Evolutionary conservation across 257 asterid genomes (phyloP).

Genomic region (Phtheirospermum japonicum): DNA sequence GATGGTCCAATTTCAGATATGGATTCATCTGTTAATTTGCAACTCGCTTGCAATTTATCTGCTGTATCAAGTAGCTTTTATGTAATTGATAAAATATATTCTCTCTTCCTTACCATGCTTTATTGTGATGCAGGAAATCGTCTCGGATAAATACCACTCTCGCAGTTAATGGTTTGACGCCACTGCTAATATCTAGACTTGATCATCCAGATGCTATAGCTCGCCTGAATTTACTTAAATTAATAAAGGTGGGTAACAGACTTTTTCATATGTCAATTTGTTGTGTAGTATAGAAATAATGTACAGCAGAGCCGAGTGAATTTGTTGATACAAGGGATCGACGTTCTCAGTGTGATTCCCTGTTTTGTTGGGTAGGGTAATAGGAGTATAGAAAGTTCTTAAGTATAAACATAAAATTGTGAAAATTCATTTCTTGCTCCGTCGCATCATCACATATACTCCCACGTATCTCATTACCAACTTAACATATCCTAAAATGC

Average conservation of each 20-base stretch:
- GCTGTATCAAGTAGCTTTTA: conserved; percentile 6
- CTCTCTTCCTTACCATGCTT: conserved; percentile 25
- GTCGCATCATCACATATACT: background rate
- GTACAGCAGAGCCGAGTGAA: background rate
- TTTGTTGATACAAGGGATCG: background rate
- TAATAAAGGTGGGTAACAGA: conserved; percentile 70
- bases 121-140: conserved; percentile 75
- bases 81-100: background rate
- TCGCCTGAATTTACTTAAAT: conserved; percentile 81
- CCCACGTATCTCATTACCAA: background rate
- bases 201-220: conserved; percentile 97
- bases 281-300: background rate
- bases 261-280: conserved; percentile 18
- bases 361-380: background rate
- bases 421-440: background rate
- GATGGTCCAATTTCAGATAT: background rate
- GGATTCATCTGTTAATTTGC: conserved; percentile 13
- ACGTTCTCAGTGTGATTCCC: background rate
- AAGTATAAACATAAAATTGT: background rate
- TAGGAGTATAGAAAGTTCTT: no score
- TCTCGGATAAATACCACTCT: conserved; percentile 90
- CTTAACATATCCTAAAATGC: background rate
- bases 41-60: background rate
- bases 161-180: conserved; percentile 95
- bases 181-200: conserved; percentile 76